Evolutionary conservation across 257 asterid genomes (phyloP).

Genomic region (Gentiana macrophylla): DNA sequence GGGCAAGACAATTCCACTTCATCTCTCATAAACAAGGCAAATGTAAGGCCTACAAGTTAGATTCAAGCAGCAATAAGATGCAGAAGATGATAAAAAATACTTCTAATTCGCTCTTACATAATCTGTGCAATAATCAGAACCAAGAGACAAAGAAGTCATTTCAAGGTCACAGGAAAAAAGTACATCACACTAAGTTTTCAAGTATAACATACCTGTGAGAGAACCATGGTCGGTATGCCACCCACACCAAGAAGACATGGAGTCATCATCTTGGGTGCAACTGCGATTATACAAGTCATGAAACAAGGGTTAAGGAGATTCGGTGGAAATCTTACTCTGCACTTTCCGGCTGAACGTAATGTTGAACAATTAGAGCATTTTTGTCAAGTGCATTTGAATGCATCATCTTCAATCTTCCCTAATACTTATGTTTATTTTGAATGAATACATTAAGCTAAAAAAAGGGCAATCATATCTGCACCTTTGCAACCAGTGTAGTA

Average conservation of each 20-base stretch:
- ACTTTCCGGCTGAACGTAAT: too few relatives aligned
- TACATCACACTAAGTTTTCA: conserved; percentile 1
- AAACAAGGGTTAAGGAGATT: neutral
- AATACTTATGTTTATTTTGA: too few relatives aligned
- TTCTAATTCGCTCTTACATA: neutral
- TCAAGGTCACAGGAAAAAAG: neutral
- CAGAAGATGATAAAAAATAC: conserved; percentile 2
- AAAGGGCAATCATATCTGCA: too few relatives aligned
- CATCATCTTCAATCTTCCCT: too few relatives aligned
- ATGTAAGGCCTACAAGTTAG: conserved; percentile 64
- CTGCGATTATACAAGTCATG: conserved; percentile 24
- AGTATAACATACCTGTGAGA: conserved; percentile 53
- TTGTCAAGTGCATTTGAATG: too few relatives aligned
- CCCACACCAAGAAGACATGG: conserved; percentile 90
- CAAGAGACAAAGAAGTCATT: neutral
- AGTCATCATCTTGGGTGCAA: conserved; percentile 27
- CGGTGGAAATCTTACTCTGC: neutral
- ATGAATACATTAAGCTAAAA: too few relatives aligned
- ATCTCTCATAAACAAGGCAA: conserved; percentile 61
- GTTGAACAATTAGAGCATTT: too few relatives aligned
- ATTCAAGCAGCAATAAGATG: conserved; percentile 19
- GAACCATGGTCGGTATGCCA: conserved; percentile 99
- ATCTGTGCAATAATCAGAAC: neutral
- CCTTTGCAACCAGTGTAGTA: too few relatives aligned
- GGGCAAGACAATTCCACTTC: conserved; percentile 59